Evolutionary conservation across 148 eudicot species (phyloP).

Genomic region (Rheum nobile): DNA sequence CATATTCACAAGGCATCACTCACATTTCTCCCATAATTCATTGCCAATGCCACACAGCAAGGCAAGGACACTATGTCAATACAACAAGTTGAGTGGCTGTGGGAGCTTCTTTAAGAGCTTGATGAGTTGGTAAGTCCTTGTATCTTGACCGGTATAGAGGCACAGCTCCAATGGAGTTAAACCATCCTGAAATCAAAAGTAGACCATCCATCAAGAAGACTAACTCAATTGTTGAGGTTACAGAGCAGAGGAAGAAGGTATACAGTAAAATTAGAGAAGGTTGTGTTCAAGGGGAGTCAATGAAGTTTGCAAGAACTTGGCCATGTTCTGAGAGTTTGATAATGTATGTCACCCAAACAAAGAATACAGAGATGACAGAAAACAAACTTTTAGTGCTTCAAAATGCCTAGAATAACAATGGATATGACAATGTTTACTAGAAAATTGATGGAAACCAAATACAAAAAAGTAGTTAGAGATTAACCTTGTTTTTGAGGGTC

Average conservation of each 20-base stretch:
- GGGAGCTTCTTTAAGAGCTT: constrained; percentile 59
- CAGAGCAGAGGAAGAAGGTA: neutral
- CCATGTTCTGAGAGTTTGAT: neutral
- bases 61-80: neutral
- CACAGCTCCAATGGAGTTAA: constrained; percentile 67
- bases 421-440: too few species aligned
- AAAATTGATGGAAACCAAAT: neutral
- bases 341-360: too few species aligned
- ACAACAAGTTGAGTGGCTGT: constrained; percentile 10
- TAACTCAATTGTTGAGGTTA: neutral
- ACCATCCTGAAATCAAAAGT: constrained; percentile 42
- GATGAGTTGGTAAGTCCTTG: constrained; percentile 67
- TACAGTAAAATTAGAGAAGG: too few species aligned
- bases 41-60: neutral
- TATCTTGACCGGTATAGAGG: constrained; percentile 63
- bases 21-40: neutral
- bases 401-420: too few species aligned
- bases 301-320: neutral
- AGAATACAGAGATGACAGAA: too few species aligned
- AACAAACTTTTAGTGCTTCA: too few species aligned
- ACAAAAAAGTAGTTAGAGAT: neutral
- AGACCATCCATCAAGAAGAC: neutral
- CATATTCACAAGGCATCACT: neutral
- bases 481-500: constrained; percentile 59
- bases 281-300: too few species aligned